Base-by-base conservation (phyloP, 1,284 basidiomycete species). In the Meripilus lineatus region DNA sequence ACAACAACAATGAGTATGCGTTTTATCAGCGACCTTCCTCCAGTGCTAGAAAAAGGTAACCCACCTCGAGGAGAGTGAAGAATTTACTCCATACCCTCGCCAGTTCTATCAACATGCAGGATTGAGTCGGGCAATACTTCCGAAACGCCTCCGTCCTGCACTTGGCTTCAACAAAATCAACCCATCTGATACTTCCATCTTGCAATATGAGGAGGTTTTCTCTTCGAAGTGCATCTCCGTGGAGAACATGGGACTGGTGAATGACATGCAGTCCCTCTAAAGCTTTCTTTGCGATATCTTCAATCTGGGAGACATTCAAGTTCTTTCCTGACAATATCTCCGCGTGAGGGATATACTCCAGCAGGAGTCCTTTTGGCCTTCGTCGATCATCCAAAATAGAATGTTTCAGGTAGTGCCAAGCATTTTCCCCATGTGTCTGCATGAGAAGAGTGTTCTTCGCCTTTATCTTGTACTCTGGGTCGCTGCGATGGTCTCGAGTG, bases 111-210 rank as follows among this genome's bases (percentile, higher is more conserved):
- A n/a, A n/a, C n/a, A n/a, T n/a, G n/a, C n/a, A n/a, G n/a, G n/a
- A n/a, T n/a, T n/a, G n/a, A n/a, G n/a, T n/a, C n/a, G n/a, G n/a
- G n/a, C n/a, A n/a, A n/a, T n/a, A n/a, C n/a, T n/a, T n/a, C n/a
- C n/a, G n/a, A n/a, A n/a, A n/a, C n/a, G n/a, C n/a, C n/a, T 30
- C 28, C 8, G 28, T 10, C n/a, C 28, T n/a, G n/a, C 28, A 30
- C 28, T 8, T 30, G n/a, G 28, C 8, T n/a, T 30, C 28, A 30
- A 21, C 37, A 21, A 38, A 38, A 15, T 38, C 22, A 38, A 38
- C 22, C 37, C 37, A 38, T 13, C 20, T 21, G 8, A 20, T 23
- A 10, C 37, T 5, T 5, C 24, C 15, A 8, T 15, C 37, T 10
- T 15, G 21, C 8, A 38, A 17, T 21, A 38, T 14, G 21, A 38